Base-by-base conservation (phyloP, 805 yeast genomes). In the Kodamaea kaohsiungensis region DNA sequence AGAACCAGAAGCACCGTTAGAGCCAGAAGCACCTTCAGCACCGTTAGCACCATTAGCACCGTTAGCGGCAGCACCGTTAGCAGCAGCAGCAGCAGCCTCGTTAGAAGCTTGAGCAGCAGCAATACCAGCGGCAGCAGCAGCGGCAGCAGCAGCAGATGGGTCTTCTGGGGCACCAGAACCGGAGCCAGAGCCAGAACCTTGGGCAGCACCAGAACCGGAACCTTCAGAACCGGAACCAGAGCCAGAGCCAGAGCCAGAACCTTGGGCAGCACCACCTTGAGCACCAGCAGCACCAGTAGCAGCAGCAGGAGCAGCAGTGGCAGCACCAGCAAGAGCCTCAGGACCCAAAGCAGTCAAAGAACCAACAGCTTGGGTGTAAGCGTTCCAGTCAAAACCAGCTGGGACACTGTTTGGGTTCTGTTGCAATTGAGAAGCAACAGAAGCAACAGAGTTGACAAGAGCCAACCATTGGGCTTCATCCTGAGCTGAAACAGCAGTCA, bases 391-490 rank as follows among this genome's bases (percentile, higher is more conserved):
- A 42, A 49, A 49, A 15, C 46, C 46, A 12, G 46, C 12, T n/a
- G 42, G 40, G 25, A 19, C 42, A 9, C 13, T 8, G 39, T 25
- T 40, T 22, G 52, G 46, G 46, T 33, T 33, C n/a, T 27, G 38
- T 22, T 49, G 40, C 46, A 49, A 40, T 37, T 49, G 46, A 7
- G 46, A 25, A 7, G 52, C 52, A 39, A 30, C 46, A 42, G 52
- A 49, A 27, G 52, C 52, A 49, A 49, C 40, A 17, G 52, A 19
- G 52, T 49, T 49, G 46, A 49, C 46, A 17, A 49, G 46, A 10
- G 52, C 27, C 22, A 22, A 16, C 33, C 42, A 49, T 15, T 15
- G 46, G 30, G 27, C 52, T 10, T 49, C 39, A 22, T 40, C 39
- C 10, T 30, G 35, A 27, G 40, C 52, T 22, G 39, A 25, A 25